Percentiles rank a stretch among this genome's conserved stretches.
Conservation (phyloP, 148 eudicot genomes). For the Chenopodium formosanum region DNA sequence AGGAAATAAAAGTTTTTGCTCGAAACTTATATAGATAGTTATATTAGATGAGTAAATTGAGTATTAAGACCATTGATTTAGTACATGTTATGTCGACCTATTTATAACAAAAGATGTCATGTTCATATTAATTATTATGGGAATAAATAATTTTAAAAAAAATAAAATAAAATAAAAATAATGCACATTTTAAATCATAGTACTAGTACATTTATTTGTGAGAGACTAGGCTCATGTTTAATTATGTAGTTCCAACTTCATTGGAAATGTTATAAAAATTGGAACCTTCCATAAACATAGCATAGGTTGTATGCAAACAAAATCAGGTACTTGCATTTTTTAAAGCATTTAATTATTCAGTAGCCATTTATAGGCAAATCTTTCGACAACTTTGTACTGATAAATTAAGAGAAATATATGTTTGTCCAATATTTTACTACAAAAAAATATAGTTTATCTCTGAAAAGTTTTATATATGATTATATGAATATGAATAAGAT, state of each 20-base stretch:
- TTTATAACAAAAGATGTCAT: too few relatives aligned
- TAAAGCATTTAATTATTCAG: constrained; percentile 9
- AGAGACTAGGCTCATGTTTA: neutral
- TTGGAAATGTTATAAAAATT: constrained; percentile 6
- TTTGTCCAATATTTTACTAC: neutral
- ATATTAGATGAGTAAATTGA: too few relatives aligned
- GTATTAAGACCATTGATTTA: too few relatives aligned
- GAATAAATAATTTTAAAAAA: too few relatives aligned
- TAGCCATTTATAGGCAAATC: constrained; percentile 18
- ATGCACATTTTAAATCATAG: too few relatives aligned
- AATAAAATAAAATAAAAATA: too few relatives aligned
- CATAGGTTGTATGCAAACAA: neutral
- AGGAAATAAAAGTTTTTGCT: too few relatives aligned
- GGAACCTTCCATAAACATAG: constrained; percentile 11
- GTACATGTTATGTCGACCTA: too few relatives aligned
- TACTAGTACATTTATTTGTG: too few relatives aligned
- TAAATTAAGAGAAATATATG: neutral
- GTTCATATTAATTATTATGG: too few relatives aligned
- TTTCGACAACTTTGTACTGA: neutral
- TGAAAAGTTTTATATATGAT: constrained; percentile 3
- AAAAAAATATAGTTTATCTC: neutral
- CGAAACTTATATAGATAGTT: too few relatives aligned
- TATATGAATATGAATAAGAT: constrained; percentile 8
- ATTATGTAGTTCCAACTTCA: neutral
- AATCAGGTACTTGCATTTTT: neutral